Conservation (phyloP, 441 rosid species). For the Metrosideros polymorpha region DNA sequence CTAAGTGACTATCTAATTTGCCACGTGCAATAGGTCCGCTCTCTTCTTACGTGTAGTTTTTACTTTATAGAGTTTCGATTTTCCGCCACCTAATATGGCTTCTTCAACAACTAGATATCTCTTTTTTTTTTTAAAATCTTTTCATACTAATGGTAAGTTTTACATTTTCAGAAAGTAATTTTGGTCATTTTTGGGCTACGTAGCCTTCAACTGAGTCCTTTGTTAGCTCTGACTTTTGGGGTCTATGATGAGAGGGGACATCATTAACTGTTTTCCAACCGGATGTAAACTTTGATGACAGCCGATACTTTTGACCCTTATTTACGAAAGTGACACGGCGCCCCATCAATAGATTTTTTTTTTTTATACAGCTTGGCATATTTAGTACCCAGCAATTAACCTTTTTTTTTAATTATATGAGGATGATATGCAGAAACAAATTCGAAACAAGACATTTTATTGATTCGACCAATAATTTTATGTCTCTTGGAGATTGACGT, state of each 20-base stretch:
- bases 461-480: not conserved
- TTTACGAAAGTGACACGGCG: not conserved
- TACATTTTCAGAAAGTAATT: not conserved
- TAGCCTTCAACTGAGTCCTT: not conserved
- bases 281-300: not conserved
- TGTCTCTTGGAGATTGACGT: not conserved
- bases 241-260: not conserved
- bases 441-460: not conserved
- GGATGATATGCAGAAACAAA: not conserved
- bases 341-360: not conserved
- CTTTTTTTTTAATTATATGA: not conserved
- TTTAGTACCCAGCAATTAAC: not conserved
- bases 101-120: too few relatives aligned
- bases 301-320: not conserved
- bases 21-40: not conserved
- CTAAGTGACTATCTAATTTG: not conserved
- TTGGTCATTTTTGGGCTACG: not conserved
- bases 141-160: not conserved
- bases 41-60: too few relatives aligned
- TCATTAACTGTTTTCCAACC: not conserved
- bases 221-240: not conserved
- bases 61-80: too few relatives aligned
- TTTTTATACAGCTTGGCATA: not conserved
- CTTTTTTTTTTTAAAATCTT: too few relatives aligned
- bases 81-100: too few relatives aligned